phyloP scores from a whole-genome alignment of 805 yeast genomes.

The Sugiyamaella boreocaroliniensis region DNA sequence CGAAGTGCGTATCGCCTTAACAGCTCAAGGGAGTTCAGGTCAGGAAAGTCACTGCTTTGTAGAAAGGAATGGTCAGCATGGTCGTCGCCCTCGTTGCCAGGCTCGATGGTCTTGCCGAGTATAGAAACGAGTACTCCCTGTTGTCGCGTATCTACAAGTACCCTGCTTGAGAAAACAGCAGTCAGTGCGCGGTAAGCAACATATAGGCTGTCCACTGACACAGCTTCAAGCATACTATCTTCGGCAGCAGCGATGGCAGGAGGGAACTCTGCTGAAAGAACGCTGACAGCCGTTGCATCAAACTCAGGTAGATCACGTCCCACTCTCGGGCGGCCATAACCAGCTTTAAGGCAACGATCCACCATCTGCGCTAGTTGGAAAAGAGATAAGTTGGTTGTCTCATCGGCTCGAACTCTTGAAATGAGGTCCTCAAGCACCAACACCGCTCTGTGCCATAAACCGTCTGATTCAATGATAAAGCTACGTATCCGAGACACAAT shows the following conservation, averaged over 20 bases:
- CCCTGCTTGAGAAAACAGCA: slow-evolving; percentile 2
- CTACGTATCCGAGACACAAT: slow-evolving; percentile 2
- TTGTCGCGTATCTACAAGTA: background rate
- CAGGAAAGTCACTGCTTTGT: background rate
- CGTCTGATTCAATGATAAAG: slow-evolving; percentile 1
- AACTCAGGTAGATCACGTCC: background rate
- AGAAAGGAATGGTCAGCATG: background rate
- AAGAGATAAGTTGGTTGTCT: slow-evolving; percentile 10
- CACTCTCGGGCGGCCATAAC: background rate
- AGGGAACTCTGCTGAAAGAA: background rate
- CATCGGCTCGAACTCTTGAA: background rate
- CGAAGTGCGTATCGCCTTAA: slow-evolving; percentile 18
- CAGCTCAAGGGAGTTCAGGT: slow-evolving; percentile 1
- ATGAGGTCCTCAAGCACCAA: background rate
- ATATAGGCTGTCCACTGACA: slow-evolving; percentile 1
- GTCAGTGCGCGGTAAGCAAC: background rate
- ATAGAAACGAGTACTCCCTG: background rate
- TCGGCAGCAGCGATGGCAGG: background rate
- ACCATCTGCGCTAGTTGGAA: slow-evolving; percentile 12
- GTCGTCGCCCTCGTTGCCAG: background rate
- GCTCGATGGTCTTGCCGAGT: background rate
- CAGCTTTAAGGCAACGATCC: slow-evolving; percentile 1
- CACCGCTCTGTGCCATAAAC: background rate
- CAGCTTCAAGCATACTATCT: background rate
- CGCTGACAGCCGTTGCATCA: background rate